Evolutionary conservation across 2,329 filamentous ascomycete species (phyloP).

Genomic region (Coleophoma cylindrospora): DNA sequence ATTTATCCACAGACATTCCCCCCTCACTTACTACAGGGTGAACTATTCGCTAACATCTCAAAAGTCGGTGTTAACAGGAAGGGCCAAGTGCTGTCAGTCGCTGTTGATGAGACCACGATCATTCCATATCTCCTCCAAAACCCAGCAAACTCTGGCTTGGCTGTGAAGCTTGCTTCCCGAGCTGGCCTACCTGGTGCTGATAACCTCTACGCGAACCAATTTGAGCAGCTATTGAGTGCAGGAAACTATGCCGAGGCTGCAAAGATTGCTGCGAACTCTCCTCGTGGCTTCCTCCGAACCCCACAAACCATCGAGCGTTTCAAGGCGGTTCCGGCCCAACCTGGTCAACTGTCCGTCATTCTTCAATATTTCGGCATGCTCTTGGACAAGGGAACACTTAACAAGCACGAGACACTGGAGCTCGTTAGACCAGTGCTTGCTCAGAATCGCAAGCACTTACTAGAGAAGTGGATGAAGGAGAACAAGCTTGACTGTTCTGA

Average conservation of each 20-base stretch:
- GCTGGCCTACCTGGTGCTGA: conserved; percentile 93
- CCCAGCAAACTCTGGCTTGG: conserved; percentile 86
- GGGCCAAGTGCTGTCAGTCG: conserved; percentile 92
- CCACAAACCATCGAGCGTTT: conserved; percentile 94
- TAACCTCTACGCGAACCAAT: conserved; percentile 86
- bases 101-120: conserved; percentile 84
- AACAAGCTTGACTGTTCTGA: conserved; percentile 95
- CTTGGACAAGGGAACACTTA: conserved; percentile 88
- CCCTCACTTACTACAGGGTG: no score
- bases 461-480: conserved; percentile 98
- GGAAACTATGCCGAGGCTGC: conserved; percentile 85
- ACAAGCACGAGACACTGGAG: conserved; percentile 91
- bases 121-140: conserved; percentile 96
- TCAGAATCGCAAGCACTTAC: conserved; percentile 89
- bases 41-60: no score
- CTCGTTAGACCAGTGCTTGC: conserved; percentile 86
- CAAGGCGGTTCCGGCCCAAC: conserved; percentile 76
- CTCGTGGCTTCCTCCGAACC: conserved; percentile 90
- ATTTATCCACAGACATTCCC: no score
- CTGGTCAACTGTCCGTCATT: conserved; percentile 86
- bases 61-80: conserved; percentile 86
- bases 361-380: conserved; percentile 98
- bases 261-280: conserved; percentile 94
- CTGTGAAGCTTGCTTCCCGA: conserved; percentile 92
- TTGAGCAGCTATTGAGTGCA: conserved; percentile 77